Conservation (phyloP, 106 monocot genomes). For the Dendrobium chrysotoxum region DNA sequence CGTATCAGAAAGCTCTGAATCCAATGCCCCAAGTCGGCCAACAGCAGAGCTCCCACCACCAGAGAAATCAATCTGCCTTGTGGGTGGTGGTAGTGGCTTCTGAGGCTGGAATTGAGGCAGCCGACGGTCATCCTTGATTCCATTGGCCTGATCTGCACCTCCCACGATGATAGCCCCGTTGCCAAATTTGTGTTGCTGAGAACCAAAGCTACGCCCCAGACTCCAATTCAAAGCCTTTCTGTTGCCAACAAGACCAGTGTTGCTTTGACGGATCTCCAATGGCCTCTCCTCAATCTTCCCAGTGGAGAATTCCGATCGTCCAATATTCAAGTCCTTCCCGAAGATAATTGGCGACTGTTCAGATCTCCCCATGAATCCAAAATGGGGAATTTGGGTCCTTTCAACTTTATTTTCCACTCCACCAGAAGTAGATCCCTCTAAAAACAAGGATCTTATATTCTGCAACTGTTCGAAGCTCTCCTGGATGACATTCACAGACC, state of each 20-base stretch:
- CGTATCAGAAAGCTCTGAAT: conserved; percentile 18
- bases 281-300: conserved; percentile 7
- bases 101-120: conserved; percentile 14
- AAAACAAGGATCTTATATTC: conserved; percentile 26
- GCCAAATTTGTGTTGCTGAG: conserved; percentile 8
- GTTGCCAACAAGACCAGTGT: not conserved
- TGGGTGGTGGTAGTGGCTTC: conserved; percentile 4
- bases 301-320: not conserved
- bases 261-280: not conserved
- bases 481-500: conserved; percentile 29
- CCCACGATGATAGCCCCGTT: not conserved
- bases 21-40: conserved; percentile 10
- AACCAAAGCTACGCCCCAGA: not conserved
- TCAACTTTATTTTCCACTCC: conserved; percentile 4
- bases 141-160: conserved; percentile 7
- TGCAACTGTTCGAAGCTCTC: conserved; percentile 31
- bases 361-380: not conserved
- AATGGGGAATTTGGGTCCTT: not conserved
- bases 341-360: conserved; percentile 36
- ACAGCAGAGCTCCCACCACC: conserved; percentile 18
- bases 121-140: not conserved
- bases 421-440: not conserved
- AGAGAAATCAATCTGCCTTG: conserved; percentile 10
- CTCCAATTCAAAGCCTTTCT: conserved; percentile 1
- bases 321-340: conserved; percentile 41